A percentile compares a stretch with the other conserved stretches of the same genome.
Conservation (phyloP, 163 green algal species). For the Botryococcus braunii region DNA sequence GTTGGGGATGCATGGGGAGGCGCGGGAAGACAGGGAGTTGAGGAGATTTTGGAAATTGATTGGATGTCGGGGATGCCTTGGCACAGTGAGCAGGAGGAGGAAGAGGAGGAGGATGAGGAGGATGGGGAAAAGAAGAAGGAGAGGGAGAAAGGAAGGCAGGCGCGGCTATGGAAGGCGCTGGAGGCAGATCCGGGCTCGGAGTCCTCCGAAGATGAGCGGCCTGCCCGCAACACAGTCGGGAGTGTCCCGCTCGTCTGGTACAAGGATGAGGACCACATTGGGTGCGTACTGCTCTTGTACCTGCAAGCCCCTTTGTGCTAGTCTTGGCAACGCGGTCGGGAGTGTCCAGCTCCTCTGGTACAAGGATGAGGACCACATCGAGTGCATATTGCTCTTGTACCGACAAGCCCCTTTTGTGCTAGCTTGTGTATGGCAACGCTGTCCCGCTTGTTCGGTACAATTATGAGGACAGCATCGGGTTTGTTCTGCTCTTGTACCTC, state of each 20-base stretch:
- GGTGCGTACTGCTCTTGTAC: conserved; percentile 55
- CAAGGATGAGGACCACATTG: conserved; percentile 91
- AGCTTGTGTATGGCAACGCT: not conserved
- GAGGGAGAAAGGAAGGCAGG: too few species aligned
- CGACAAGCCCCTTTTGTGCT: not conserved
- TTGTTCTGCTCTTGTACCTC: too few species aligned
- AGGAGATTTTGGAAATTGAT: too few species aligned
- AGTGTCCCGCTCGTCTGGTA: conserved; percentile 93
- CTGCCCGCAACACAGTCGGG: conserved; percentile 79
- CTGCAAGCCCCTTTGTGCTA: not conserved
- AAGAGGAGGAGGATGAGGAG: too few species aligned
- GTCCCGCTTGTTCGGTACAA: not conserved
- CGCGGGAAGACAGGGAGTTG: too few species aligned
- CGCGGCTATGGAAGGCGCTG: too few species aligned
- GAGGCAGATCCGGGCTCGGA: conserved; percentile 59
- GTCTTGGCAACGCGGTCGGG: not conserved
- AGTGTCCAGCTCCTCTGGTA: not conserved
- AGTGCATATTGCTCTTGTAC: not conserved
- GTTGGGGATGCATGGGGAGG: too few species aligned
- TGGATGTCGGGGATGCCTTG: too few species aligned
- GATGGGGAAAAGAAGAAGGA: too few species aligned
- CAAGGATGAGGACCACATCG: not conserved
- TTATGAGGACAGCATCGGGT: too few species aligned
- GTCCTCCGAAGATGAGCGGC: conserved; percentile 81
- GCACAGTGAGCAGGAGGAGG: too few species aligned